phyloP scores from a whole-genome alignment of 208 protist genomes.

The Entamoeba dispar region DNA sequence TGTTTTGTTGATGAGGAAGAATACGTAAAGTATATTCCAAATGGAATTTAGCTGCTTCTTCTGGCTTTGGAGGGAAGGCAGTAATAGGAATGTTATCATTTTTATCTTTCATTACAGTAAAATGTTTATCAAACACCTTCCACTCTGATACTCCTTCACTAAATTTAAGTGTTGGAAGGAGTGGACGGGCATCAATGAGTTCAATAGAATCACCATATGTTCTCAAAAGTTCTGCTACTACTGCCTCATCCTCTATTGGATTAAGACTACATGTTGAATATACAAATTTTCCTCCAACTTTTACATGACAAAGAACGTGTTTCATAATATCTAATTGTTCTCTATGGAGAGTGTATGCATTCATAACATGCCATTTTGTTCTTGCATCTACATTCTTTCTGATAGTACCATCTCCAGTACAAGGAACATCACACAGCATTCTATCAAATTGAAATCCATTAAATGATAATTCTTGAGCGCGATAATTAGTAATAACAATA shows the following conservation, averaged over 20 bases:
- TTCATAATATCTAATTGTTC: conserved; percentile 55
- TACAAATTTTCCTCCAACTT: conserved; percentile 59
- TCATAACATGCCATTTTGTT: conserved; percentile 52
- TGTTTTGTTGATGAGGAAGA: conserved; percentile 41
- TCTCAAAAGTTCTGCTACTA: conserved; percentile 55
- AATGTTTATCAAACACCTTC: conserved; percentile 19
- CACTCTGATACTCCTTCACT: conserved; percentile 29
- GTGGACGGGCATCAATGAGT: conserved; percentile 23
- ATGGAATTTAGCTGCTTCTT: conserved; percentile 5
- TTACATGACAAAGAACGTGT: conserved; percentile 21
- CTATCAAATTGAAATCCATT: conserved; percentile 34
- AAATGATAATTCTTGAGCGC: conserved; percentile 33
- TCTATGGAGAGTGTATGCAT: conserved; percentile 52
- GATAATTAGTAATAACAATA: conserved; percentile 43
- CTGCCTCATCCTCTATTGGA: conserved; percentile 76
- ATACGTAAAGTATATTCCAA: conserved; percentile 39
- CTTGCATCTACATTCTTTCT: conserved; percentile 58
- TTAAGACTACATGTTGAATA: conserved; percentile 84
- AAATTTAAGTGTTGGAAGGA: conserved; percentile 21
- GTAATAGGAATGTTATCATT: neutral
- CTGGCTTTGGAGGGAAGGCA: neutral
- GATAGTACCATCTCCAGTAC: conserved; percentile 71
- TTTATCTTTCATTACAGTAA: neutral
- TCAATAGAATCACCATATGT: neutral
- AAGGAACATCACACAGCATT: conserved; percentile 73